phyloP scores from a whole-genome alignment of 148 eudicot species.

The Dianthus caryophyllus region DNA sequence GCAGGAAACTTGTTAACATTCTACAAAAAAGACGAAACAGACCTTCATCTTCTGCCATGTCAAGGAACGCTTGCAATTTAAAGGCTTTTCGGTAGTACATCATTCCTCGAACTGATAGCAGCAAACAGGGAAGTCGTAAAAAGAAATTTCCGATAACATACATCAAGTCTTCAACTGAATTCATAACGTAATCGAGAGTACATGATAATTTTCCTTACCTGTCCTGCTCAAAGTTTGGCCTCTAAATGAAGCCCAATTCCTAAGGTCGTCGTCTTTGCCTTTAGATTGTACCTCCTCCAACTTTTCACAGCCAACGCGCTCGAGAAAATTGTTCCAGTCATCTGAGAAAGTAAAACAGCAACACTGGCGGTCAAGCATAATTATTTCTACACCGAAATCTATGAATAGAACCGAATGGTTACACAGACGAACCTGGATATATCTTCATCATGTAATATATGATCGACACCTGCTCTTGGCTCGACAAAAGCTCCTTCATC shows the following conservation, averaged over 20 bases:
- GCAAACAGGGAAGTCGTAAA: constrained; percentile 15
- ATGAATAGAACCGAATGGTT: not conserved
- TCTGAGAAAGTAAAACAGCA: constrained; percentile 37
- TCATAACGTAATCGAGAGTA: not conserved
- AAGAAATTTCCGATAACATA: not conserved
- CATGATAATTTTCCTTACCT: constrained; percentile 33
- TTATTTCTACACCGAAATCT: not conserved
- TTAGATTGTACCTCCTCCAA: constrained; percentile 31
- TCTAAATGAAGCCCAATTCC: constrained; percentile 88
- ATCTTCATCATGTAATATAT: constrained; percentile 81
- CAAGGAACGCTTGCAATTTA: constrained; percentile 93
- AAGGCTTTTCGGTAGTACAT: constrained; percentile 92
- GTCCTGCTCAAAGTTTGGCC: constrained; percentile 94
- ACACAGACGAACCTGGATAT: constrained; percentile 65
- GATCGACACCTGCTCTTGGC: constrained; percentile 76
- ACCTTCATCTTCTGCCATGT: constrained; percentile 96
- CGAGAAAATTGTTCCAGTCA: constrained; percentile 85
- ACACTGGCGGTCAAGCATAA: constrained; percentile 3
- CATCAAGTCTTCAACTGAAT: not conserved
- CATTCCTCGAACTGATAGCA: constrained; percentile 83
- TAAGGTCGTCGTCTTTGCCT: constrained; percentile 51
- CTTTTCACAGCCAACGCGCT: constrained; percentile 55
- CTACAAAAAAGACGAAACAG: not conserved
- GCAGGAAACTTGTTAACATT: not conserved
- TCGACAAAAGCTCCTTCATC: constrained; percentile 58